Evolutionary conservation across 1,139 yeast species (phyloP).

Genomic region (Kluyveromyces marxianus): DNA sequence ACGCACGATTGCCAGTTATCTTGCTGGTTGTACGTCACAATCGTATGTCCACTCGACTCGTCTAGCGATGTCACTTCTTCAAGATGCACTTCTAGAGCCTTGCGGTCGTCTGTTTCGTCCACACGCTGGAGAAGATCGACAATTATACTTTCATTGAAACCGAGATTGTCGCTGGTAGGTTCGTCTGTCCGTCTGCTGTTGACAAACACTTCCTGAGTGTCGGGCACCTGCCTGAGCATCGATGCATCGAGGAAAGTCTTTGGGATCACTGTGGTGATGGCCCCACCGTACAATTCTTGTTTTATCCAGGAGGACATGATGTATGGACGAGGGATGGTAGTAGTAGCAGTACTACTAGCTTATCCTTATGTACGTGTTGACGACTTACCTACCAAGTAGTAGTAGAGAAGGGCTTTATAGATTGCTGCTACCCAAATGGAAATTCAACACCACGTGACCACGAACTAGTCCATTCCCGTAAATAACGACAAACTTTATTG

Average conservation of each 20-base stretch:
- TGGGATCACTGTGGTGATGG: conserved; percentile 52
- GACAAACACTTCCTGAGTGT: conserved; percentile 80
- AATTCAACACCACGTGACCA: too few relatives aligned
- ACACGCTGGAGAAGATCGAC: conserved; percentile 64
- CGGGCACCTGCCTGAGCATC: conserved; percentile 69
- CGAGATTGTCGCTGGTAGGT: conserved; percentile 30
- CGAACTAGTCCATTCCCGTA: too few relatives aligned
- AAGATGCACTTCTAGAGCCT: conserved; percentile 36
- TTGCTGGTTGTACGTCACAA: conserved; percentile 14
- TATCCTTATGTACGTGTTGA: not conserved
- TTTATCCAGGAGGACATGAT: conserved; percentile 1
- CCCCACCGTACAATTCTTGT: conserved; percentile 64
- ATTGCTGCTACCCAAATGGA: too few relatives aligned
- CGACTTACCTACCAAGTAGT: not conserved
- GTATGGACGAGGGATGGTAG: not conserved
- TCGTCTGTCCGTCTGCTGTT: conserved; percentile 28
- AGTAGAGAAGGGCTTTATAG: not conserved
- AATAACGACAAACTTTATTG: too few relatives aligned
- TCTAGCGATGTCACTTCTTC: conserved; percentile 37
- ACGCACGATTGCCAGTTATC: conserved; percentile 13
- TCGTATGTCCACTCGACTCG: conserved; percentile 25
- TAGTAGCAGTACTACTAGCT: not conserved
- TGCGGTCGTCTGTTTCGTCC: conserved; percentile 32
- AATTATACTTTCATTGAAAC: conserved; percentile 53
- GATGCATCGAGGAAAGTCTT: conserved; percentile 62